Evolutionary conservation across 768 basidiomycete species (phyloP), one percentile per base, ranked within the genome.

Genomic region (Guyanaporus albipodus): DNA sequence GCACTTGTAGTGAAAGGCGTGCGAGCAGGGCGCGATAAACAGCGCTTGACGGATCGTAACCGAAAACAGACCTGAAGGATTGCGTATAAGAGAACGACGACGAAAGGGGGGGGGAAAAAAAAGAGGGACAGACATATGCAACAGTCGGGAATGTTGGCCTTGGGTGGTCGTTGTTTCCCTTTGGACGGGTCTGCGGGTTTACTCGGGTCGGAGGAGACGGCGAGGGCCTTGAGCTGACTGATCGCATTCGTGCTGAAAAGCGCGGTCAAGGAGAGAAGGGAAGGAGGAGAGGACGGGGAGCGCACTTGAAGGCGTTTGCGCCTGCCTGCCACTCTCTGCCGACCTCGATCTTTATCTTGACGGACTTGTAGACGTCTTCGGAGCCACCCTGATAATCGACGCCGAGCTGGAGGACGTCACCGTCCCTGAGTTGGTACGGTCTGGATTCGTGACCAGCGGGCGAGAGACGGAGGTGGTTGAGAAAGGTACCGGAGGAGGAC

Each of bases 361-460:
- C 91, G 48, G 88, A 91, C 70, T 96, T 87, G 68, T 95, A 97
- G 42, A 95, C 92, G 67, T 97, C 94, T 71, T 97, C 93, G 7
- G 89, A 82, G 0, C 95, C 95, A 6, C 95, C 95, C 66, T 97
- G 94, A 68, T 96, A 99, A 64, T 98, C 94, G 22, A 98, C 91
- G 2, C 95, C 94, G 1, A 97, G 81, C 68, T 97, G 95, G 17
- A 98, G 69, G 23, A 97, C 78, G 69, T 97, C 94, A 1, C 95
- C 95, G 51, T 97, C 94, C 68, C 87, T 91, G 57, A 97, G 73
- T 51, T 79, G 79, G 49, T 76, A 83, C 1, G 91, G 79, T 31
- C 82, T 71, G 5, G 83, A 87, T 63, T 95, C 94, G 7, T 80
- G 77, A 38, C 86, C 87, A 10, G 94, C 92, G 1, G 84, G 74